These are phyloP conservation scores for Gastrolobium villosum DNA, from an alignment of 306 rosid species.

Conservation along the genomic window DNA sequence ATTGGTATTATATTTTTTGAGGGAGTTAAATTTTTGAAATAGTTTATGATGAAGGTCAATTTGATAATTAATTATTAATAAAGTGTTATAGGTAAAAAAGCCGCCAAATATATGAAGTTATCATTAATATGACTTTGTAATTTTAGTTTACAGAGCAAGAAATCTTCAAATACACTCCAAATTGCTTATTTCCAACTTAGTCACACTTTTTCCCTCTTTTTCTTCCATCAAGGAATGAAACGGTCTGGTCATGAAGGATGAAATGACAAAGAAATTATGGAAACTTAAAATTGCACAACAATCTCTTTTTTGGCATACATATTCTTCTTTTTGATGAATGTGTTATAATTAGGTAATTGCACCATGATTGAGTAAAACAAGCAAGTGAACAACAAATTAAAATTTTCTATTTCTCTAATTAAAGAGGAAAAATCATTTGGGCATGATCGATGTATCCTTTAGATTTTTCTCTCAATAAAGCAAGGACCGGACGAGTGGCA, in stretches of 20 bases:
- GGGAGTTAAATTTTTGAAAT: too few relatives aligned
- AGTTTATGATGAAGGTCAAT: too few relatives aligned
- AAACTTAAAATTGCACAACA: not conserved
- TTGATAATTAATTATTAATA: too few relatives aligned
- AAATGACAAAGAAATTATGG: not conserved
- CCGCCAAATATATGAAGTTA: too few relatives aligned
- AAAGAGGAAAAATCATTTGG: not conserved
- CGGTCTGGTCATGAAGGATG: not conserved
- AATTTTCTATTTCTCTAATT: not conserved
- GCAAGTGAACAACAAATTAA: not conserved
- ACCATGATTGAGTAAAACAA: not conserved
- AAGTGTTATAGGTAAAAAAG: too few relatives aligned
- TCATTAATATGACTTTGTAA: too few relatives aligned
- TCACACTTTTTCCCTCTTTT: not conserved
- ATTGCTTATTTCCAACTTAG: not conserved
- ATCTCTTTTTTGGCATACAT: not conserved
- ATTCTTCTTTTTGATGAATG: not conserved
- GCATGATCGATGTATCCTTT: not conserved
- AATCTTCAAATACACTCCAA: not conserved
- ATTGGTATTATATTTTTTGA: too few relatives aligned
- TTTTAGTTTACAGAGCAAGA: too few relatives aligned
- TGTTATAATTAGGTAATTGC: not conserved
- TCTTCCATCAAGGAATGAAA: not conserved
- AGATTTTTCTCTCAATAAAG: not conserved
- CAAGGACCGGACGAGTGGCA: not conserved